These are phyloP conservation scores for Verticillium tricorpus DNA, from an alignment of 2,329 filamentous ascomycete genomes.

Conservation along the genomic window DNA sequence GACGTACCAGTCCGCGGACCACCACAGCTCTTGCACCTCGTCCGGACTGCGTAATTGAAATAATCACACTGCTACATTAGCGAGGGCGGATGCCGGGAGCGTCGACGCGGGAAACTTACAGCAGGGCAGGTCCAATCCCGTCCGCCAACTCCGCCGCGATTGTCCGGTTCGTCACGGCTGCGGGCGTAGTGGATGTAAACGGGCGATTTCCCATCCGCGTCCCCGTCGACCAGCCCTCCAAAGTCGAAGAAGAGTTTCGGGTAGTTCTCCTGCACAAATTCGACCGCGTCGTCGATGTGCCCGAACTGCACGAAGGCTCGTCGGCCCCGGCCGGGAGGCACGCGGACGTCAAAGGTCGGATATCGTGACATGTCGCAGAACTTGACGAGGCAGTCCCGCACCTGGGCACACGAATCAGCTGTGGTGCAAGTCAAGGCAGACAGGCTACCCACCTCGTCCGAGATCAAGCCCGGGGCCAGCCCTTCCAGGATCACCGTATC, in stretches of 20 bases:
- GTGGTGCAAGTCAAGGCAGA: not conserved
- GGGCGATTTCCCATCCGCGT: slow-evolving; percentile 31
- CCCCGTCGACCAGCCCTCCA: slow-evolving; percentile 30
- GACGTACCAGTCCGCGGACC: slow-evolving; percentile 6
- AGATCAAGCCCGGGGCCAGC: slow-evolving; percentile 41
- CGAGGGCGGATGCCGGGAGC: not conserved
- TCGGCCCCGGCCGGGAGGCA: slow-evolving; percentile 22
- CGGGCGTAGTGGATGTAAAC: slow-evolving; percentile 37
- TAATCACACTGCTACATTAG: slow-evolving; percentile 26
- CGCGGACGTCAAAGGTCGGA: slow-evolving; percentile 31
- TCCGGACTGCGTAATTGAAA: slow-evolving; percentile 32
- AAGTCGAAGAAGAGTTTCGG: slow-evolving; percentile 33
- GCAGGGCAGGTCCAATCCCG: slow-evolving; percentile 2
- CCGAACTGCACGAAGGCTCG: slow-evolving; percentile 39
- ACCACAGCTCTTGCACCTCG: slow-evolving; percentile 33
- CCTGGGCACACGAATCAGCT: slow-evolving; percentile 15
- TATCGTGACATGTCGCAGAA: slow-evolving; percentile 29
- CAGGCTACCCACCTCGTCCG: slow-evolving; percentile 43
- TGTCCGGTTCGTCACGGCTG: slow-evolving; percentile 32
- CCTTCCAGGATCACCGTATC: slow-evolving; percentile 53
- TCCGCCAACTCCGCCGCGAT: slow-evolving; percentile 27
- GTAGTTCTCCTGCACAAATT: slow-evolving; percentile 38
- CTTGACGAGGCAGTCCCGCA: slow-evolving; percentile 29
- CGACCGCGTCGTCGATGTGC: slow-evolving; percentile 31
- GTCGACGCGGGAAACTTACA: not conserved